Percentiles rank a stretch among this genome's conserved stretches.
Conservation (phyloP, 345 rosid species). For the Bretschneidera sinensis region DNA sequence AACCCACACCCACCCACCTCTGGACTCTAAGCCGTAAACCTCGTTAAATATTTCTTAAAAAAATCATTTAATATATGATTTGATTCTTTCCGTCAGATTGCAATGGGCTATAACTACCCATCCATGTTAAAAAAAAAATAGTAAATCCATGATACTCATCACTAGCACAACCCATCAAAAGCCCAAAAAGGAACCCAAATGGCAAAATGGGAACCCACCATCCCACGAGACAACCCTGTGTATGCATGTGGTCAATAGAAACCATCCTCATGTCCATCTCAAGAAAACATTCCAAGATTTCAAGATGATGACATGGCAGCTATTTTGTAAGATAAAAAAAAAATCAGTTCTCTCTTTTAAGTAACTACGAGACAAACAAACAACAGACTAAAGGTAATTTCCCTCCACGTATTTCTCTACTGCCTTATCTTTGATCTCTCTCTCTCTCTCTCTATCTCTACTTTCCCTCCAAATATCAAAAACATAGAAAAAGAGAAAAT, state of each 20-base stretch:
- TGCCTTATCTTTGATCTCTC: constrained; percentile 35
- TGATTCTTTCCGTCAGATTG: no score
- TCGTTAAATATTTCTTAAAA: no score
- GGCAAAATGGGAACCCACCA: no score
- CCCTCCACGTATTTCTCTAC: constrained; percentile 61
- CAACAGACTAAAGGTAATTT: constrained; percentile 27
- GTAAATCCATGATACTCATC: no score
- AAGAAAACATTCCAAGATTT: not conserved
- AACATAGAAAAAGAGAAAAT: not conserved
- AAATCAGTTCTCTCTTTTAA: constrained; percentile 16
- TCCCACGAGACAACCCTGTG: not conserved
- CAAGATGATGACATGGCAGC: constrained; percentile 38
- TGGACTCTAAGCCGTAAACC: no score
- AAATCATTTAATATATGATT: no score
- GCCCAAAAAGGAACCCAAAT: no score
- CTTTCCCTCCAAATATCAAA: constrained; percentile 41
- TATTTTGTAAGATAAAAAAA: constrained; percentile 16
- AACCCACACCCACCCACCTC: no score
- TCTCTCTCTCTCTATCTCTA: constrained; percentile 23
- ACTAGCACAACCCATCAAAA: no score
- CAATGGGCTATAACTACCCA: no score
- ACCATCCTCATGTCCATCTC: constrained; percentile 16
- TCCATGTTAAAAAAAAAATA: no score
- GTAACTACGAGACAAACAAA: no score
- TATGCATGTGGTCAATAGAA: constrained; percentile 2